phyloP scores from a whole-genome alignment of 345 rosid species.

The Cardamine chenopodiifolia region DNA sequence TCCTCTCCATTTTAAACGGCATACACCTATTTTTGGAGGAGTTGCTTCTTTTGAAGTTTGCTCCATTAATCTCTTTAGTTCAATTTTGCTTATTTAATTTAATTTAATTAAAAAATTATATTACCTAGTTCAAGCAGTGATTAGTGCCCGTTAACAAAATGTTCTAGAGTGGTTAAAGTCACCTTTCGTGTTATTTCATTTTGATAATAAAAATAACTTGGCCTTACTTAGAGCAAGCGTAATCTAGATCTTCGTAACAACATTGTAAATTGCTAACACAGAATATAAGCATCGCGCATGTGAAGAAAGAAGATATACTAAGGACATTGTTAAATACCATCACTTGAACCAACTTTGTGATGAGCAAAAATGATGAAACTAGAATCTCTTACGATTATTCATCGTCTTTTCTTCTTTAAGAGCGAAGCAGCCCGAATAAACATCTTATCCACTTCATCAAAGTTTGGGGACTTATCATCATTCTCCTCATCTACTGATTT shows the following conservation, averaged over 20 bases:
- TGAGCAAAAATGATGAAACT: not conserved
- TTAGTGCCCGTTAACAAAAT: not conserved
- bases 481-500: conserved; percentile 38
- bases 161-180: not conserved
- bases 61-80: conserved; percentile 20
- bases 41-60: conserved; percentile 1
- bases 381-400: conserved; percentile 9
- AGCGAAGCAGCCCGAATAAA: conserved; percentile 83
- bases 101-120: too few relatives aligned
- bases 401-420: conserved; percentile 63
- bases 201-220: not conserved
- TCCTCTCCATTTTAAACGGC: conserved; percentile 21
- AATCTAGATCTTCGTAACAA: not conserved
- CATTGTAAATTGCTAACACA: conserved; percentile 3
- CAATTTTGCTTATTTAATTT: not conserved
- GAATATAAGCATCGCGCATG: not conserved
- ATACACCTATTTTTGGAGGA: conserved; percentile 38
- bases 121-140: too few relatives aligned
- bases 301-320: not conserved
- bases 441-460: conserved; percentile 81
- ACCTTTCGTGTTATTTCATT: not conserved
- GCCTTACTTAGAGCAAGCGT: not conserved
- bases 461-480: conserved; percentile 49
- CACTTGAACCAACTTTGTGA: not conserved
- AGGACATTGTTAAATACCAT: conserved; percentile 4